These are phyloP conservation scores for Achlya hypogyna DNA, from an alignment of 352 stramenopile genomes.

Conservation along the genomic window DNA sequence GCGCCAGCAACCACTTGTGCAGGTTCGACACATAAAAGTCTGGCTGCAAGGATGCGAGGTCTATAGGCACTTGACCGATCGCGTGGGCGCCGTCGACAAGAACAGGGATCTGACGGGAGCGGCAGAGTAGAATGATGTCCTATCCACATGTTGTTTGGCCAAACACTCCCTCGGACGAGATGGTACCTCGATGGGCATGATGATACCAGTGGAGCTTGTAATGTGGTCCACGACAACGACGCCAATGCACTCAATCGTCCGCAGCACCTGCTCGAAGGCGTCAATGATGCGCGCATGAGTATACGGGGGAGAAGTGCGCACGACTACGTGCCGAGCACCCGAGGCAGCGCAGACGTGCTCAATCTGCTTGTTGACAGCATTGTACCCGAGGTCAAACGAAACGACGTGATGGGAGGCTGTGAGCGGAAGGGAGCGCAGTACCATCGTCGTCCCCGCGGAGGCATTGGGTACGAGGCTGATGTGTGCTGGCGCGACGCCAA, in stretches of 20 bases:
- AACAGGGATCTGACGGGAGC: not conserved
- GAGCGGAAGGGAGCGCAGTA: slow-evolving; percentile 15
- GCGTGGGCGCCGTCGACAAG: slow-evolving; percentile 20
- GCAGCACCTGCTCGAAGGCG: not conserved
- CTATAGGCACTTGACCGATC: slow-evolving; percentile 12
- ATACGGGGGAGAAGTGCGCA: not conserved
- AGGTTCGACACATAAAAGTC: slow-evolving; percentile 22
- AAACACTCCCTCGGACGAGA: not conserved
- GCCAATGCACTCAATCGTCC: not conserved
- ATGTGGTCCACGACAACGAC: slow-evolving; percentile 19
- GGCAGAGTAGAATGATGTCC: slow-evolving; percentile 17
- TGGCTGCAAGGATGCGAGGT: not conserved
- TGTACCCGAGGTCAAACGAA: slow-evolving; percentile 15
- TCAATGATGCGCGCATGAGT: not conserved
- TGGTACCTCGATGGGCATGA: slow-evolving; percentile 13
- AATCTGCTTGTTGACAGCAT: not conserved
- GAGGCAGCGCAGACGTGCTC: not conserved
- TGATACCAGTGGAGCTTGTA: slow-evolving; percentile 3
- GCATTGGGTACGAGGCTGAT: slow-evolving; percentile 16
- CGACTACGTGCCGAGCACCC: not conserved
- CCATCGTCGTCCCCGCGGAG: slow-evolving; percentile 2
- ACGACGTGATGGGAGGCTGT: not conserved
- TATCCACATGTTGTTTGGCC: not conserved
- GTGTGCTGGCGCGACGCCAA: not conserved
- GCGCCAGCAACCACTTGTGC: slow-evolving; percentile 20